Conservation (phyloP, 1,139 yeast species). For the Zygoascus sp. region DNA sequence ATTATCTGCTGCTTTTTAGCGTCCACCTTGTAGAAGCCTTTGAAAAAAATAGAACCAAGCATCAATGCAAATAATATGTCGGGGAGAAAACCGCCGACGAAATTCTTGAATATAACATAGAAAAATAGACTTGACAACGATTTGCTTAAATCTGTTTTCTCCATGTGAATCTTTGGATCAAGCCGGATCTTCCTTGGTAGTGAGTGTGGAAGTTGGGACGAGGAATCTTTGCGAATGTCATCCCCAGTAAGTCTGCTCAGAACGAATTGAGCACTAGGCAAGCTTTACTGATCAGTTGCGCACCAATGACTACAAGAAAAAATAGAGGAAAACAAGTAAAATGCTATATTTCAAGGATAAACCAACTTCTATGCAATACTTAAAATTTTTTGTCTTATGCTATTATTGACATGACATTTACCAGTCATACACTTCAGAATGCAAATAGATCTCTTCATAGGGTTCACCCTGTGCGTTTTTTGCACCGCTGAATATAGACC, state of each 20-base stretch:
- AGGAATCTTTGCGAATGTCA: too few relatives aligned
- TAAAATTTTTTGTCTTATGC: too few relatives aligned
- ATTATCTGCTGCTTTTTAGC: slow-evolving; percentile 24
- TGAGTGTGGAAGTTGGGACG: not conserved
- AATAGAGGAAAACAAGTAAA: too few relatives aligned
- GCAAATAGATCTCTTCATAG: slow-evolving; percentile 47
- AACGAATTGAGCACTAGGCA: too few relatives aligned
- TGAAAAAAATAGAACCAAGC: slow-evolving; percentile 19
- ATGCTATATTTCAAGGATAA: too few relatives aligned
- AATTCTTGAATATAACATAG: slow-evolving; percentile 8
- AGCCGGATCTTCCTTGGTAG: not conserved
- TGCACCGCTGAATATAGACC: slow-evolving; percentile 24
- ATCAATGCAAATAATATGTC: slow-evolving; percentile 17
- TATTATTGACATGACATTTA: too few relatives aligned
- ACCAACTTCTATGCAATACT: too few relatives aligned
- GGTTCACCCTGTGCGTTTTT: slow-evolving; percentile 27
- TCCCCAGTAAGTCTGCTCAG: too few relatives aligned
- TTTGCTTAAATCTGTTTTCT: not conserved
- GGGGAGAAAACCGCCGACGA: slow-evolving; percentile 11
- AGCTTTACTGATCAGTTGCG: too few relatives aligned
- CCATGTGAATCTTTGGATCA: not conserved
- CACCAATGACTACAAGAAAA: too few relatives aligned
- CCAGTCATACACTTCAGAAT: slow-evolving; percentile 61
- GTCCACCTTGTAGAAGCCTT: slow-evolving; percentile 32
- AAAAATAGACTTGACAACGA: slow-evolving; percentile 3